A percentile compares a stretch with the other conserved stretches of the same genome.
These are phyloP conservation scores for Porogramme epimiltina DNA, from an alignment of 1,284 basidiomycete species.

Conservation along the genomic window DNA sequence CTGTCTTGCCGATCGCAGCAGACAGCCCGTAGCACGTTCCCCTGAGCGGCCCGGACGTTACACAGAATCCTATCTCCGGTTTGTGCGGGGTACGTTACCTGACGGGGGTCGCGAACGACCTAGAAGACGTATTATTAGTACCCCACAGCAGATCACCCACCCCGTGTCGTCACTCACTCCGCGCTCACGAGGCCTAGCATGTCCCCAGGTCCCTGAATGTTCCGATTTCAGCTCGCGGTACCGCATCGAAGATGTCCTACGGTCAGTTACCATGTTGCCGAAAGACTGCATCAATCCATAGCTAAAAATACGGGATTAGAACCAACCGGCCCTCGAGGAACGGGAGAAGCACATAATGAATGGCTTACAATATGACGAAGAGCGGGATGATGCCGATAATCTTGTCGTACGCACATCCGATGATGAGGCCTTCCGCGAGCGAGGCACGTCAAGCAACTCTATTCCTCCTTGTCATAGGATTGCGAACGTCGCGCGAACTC, in stretches of 20 bases:
- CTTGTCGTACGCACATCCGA: slow-evolving; percentile 68
- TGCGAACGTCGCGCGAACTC: slow-evolving; percentile 13
- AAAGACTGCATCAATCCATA: slow-evolving; percentile 71
- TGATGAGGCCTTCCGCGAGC: slow-evolving; percentile 63
- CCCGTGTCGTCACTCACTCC: slow-evolving; percentile 46
- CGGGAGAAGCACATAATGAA: slow-evolving; percentile 8
- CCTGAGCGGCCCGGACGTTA: slow-evolving; percentile 30
- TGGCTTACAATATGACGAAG: slow-evolving; percentile 65
- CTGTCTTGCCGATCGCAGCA: slow-evolving; percentile 75
- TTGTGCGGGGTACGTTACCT: slow-evolving; percentile 37
- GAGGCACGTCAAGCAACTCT: not conserved
- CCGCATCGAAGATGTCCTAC: not conserved
- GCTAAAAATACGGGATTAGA: slow-evolving; percentile 34
- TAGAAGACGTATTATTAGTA: slow-evolving; percentile 24
- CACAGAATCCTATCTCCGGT: not conserved
- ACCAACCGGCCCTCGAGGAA: slow-evolving; percentile 1
- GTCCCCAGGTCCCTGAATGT: slow-evolving; percentile 66
- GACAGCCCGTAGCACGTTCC: slow-evolving; percentile 75
- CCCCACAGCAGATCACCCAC: slow-evolving; percentile 1
- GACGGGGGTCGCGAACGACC: slow-evolving; percentile 69
- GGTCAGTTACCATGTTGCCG: slow-evolving; percentile 56
- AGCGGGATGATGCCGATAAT: slow-evolving; percentile 67
- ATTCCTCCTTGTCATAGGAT: not conserved
- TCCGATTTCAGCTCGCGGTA: not conserved
- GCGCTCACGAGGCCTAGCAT: slow-evolving; percentile 71